These are phyloP conservation scores for Tricholoma hemisulphureum DNA, from an alignment of 768 basidiomycete genomes.

Conservation along the genomic window DNA sequence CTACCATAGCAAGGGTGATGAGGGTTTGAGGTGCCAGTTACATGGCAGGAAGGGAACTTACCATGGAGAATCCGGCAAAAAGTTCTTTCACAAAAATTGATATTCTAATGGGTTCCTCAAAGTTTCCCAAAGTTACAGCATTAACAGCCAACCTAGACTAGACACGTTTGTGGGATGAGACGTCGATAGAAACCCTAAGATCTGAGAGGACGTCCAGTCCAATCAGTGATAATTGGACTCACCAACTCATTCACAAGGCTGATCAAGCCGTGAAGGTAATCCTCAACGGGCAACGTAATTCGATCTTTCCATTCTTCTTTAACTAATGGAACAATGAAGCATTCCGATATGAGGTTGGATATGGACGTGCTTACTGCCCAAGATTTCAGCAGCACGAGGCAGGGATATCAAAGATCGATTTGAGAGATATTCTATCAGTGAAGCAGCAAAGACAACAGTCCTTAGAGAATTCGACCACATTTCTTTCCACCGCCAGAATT, in stretches of 20 bases:
- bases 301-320: constrained; percentile 68
- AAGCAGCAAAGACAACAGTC: constrained; percentile 62
- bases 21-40: not conserved
- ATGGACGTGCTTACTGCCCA: constrained; percentile 59
- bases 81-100: constrained; percentile 78
- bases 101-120: constrained; percentile 75
- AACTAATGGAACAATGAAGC: constrained; percentile 51
- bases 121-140: constrained; percentile 78
- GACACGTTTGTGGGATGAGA: not conserved
- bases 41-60: constrained; percentile 23
- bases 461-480: constrained; percentile 76
- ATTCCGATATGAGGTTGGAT: not conserved
- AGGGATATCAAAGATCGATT: constrained; percentile 59
- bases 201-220: not conserved
- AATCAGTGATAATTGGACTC: constrained; percentile 19
- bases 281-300: constrained; percentile 64
- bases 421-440: constrained; percentile 64
- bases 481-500: constrained; percentile 84
- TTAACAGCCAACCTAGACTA: constrained; percentile 81
- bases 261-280: constrained; percentile 81
- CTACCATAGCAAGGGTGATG: constrained; percentile 32
- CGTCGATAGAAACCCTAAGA: not conserved
- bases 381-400: constrained; percentile 44
- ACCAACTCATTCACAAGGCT: constrained; percentile 80
- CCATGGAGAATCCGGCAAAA: constrained; percentile 85